Evolutionary conservation across 257 asterid species (phyloP).

Genomic region (Eucommia ulmoides): DNA sequence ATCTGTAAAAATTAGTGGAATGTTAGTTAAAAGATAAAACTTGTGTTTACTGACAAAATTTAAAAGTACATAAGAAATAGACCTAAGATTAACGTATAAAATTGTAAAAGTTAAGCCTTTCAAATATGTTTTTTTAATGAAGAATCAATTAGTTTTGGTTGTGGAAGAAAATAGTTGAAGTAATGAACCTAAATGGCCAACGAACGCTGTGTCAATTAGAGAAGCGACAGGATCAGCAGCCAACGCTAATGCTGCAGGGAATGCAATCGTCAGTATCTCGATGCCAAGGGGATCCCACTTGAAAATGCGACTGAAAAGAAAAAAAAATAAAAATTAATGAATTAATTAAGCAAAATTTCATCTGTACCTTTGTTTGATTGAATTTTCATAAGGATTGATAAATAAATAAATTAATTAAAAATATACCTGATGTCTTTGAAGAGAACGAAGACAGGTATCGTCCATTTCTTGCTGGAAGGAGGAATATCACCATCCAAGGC

Average conservation of each 20-base stretch:
- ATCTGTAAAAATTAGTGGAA: too few relatives aligned
- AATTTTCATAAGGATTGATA: not conserved
- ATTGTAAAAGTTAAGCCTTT: too few relatives aligned
- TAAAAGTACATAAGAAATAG: too few relatives aligned
- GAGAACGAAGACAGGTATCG: slow-evolving; percentile 58
- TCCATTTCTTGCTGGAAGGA: slow-evolving; percentile 21
- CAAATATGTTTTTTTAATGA: too few relatives aligned
- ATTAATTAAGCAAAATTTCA: not conserved
- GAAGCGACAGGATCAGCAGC: slow-evolving; percentile 98
- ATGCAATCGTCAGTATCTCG: slow-evolving; percentile 65
- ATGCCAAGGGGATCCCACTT: slow-evolving; percentile 59
- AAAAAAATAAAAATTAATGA: not conserved
- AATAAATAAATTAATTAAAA: too few relatives aligned
- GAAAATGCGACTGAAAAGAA: slow-evolving; percentile 34
- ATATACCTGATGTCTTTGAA: slow-evolving; percentile 50
- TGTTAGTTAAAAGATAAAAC: too few relatives aligned
- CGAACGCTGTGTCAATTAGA: slow-evolving; percentile 71
- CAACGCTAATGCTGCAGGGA: slow-evolving; percentile 89
- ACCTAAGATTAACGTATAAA: too few relatives aligned
- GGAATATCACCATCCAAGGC: slow-evolving; percentile 22
- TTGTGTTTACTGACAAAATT: too few relatives aligned
- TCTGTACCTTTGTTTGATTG: not conserved
- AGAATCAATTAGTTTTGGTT: too few relatives aligned
- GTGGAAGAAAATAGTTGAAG: too few relatives aligned
- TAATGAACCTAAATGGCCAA: slow-evolving; percentile 94